Base-by-base conservation (phyloP, 768 basidiomycete species). In the Mycena crocata region DNA sequence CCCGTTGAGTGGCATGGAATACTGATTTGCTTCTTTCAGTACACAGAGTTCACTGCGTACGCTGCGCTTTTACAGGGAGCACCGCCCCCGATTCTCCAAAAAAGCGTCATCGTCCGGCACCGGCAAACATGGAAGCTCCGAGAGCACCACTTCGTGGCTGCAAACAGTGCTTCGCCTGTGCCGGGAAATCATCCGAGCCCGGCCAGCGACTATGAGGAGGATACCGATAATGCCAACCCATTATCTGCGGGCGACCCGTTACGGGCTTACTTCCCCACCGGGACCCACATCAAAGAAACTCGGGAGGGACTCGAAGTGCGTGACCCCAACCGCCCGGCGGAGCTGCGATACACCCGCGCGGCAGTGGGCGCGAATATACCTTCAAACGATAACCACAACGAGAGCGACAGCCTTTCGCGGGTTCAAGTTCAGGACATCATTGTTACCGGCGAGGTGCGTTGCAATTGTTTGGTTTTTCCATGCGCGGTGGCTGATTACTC, bases 121-220 rank as follows among this genome's bases (percentile, higher is more conserved):
- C 89, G 87, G 21, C 96, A 98, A 74, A 94, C 94, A 0, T 97
- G 95, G 95, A 91, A 90, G 72, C 79, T 98, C 45, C 87, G 88
- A 37, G 93, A 95, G 76, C 88, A 94, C 71, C 88, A 93, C 71
- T 79, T 93, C 17, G 48, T 82, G 6, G 67, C 80, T 51, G 64
- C 37, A 34, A 31, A 21, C 32, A 35, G 68, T 21, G 72, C 72
- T 13, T 71, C 65, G 35, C 76, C 75, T 6, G 77, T 30, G 80
- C 68, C 77, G 78, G 52, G 28, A 5, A 17, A 24, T 17, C 26
- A 42, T 23, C 15, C 54, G 24, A 40, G 24, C n/a, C n/a, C n/a
- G n/a, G n/a, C n/a, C n/a, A n/a, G n/a, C n/a, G n/a, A n/a, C n/a
- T n/a, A n/a, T n/a, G n/a, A n/a, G n/a, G n/a, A n/a, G n/a, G n/a